Percentiles rank a stretch among this genome's conserved stretches.
phyloP scores from a whole-genome alignment of 352 stramenopile genomes.

The Globisporangium cederbergense region DNA sequence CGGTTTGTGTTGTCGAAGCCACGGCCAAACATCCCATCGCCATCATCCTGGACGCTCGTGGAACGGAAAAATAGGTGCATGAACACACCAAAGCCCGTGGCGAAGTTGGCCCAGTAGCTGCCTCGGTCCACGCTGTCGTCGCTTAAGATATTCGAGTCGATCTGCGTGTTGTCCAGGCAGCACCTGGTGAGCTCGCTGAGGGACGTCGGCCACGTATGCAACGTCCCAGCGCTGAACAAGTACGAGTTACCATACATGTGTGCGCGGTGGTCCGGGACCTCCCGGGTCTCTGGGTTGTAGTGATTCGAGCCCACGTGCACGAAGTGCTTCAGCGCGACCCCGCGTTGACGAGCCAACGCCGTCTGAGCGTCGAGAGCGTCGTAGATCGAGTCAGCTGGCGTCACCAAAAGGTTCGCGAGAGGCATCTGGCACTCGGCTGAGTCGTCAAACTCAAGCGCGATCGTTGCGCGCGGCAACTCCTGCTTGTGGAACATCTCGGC shows the following conservation, averaged over 20 bases:
- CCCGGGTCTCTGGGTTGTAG: slow-evolving; percentile 42
- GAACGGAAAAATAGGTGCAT: slow-evolving; percentile 61
- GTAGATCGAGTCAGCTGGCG: slow-evolving; percentile 19
- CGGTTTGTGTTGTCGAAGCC: slow-evolving; percentile 75
- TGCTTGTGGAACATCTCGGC: slow-evolving; percentile 51
- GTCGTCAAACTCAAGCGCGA: slow-evolving; percentile 44
- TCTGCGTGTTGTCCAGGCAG: slow-evolving; percentile 45
- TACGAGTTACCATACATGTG: slow-evolving; percentile 42
- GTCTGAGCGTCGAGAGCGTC: slow-evolving; percentile 4
- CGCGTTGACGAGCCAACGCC: slow-evolving; percentile 18
- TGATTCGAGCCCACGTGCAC: slow-evolving; percentile 65
- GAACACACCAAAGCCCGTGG: slow-evolving; percentile 59
- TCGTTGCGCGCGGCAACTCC: slow-evolving; percentile 40
- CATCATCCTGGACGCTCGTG: slow-evolving; percentile 35
- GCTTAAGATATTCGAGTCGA: slow-evolving; percentile 37
- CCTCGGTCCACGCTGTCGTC: slow-evolving; percentile 55
- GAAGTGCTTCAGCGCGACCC: slow-evolving; percentile 38
- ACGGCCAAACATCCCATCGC: slow-evolving; percentile 56
- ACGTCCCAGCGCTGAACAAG: slow-evolving; percentile 58
- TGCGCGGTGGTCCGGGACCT: slow-evolving; percentile 47
- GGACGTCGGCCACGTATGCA: slow-evolving; percentile 53
- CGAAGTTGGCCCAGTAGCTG: slow-evolving; percentile 60
- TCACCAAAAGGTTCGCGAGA: slow-evolving; percentile 45
- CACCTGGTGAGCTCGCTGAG: slow-evolving; percentile 45
- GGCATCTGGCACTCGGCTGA: slow-evolving; percentile 30